A percentile compares a stretch with the other conserved stretches of the same genome.
Evolutionary conservation across 1,284 basidiomycete genomes (phyloP).

Genomic region (Apiotrichum mycotoxinovorans): DNA sequence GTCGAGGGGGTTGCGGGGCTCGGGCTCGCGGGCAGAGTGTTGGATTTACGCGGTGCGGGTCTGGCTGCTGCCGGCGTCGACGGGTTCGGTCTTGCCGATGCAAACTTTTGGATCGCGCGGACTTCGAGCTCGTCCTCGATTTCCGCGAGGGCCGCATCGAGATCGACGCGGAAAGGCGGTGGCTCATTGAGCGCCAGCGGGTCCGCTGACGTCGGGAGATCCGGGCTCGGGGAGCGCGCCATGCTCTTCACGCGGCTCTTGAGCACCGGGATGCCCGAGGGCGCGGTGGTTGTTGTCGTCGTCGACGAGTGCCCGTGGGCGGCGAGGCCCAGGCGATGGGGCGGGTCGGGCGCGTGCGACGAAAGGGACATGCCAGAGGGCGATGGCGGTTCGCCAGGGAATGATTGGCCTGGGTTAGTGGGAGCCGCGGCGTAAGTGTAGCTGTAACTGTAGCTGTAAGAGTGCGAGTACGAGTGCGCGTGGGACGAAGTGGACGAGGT

Average conservation of each 20-base stretch:
- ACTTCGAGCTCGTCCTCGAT: constrained; percentile 22
- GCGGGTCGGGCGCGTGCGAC: constrained; percentile 13
- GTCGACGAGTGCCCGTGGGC: not conserved
- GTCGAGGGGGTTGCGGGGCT: not conserved
- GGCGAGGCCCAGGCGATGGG: constrained; percentile 5
- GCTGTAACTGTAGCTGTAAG: no score
- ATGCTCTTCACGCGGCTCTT: constrained; percentile 13
- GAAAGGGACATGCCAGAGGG: constrained; percentile 11
- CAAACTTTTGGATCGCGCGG: constrained; percentile 16
- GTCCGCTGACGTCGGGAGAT: constrained; percentile 3
- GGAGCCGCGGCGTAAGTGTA: no score
- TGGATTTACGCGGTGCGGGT: not conserved
- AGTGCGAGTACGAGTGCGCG: not conserved
- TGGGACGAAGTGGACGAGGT: not conserved
- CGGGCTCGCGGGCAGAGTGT: not conserved
- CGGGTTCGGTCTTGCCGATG: constrained; percentile 8
- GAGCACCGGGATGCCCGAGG: constrained; percentile 21
- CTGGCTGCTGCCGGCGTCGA: not conserved
- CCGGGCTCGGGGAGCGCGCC: constrained; percentile 13
- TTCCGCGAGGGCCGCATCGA: constrained; percentile 20
- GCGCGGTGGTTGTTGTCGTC: not conserved
- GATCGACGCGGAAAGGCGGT: constrained; percentile 21
- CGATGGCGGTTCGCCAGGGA: constrained; percentile 1
- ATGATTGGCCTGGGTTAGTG: constrained; percentile 2
- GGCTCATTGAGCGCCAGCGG: constrained; percentile 3